Conservation (phyloP, 352 stramenopile species). For the Globisporangium rhizosaccharum region DNA sequence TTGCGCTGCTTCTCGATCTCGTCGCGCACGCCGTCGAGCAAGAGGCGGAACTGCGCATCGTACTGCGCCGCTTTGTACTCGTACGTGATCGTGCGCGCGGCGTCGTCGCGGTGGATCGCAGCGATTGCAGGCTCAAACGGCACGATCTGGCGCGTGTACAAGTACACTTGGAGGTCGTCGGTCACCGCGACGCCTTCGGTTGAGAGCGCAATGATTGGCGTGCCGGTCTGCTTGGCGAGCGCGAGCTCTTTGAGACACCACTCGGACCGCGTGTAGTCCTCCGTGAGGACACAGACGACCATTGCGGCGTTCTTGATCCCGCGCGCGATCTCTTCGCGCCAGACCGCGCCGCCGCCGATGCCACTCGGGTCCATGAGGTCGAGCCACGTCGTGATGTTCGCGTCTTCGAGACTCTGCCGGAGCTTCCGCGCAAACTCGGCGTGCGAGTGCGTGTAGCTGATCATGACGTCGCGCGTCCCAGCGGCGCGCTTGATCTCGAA, state of each 20-base stretch:
- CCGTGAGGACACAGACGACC: slow-evolving; percentile 66
- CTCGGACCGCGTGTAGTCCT: slow-evolving; percentile 54
- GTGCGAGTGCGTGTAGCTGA: slow-evolving; percentile 84
- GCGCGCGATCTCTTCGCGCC: slow-evolving; percentile 76
- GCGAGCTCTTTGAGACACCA: slow-evolving; percentile 35
- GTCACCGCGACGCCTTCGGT: slow-evolving; percentile 48
- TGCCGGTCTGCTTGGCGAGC: slow-evolving; percentile 62
- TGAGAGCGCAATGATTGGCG: slow-evolving; percentile 63
- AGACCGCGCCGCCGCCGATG: slow-evolving; percentile 75
- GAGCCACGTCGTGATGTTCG: slow-evolving; percentile 74
- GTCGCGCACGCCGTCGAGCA: slow-evolving; percentile 76
- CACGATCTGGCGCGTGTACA: slow-evolving; percentile 81
- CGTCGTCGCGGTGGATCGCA: slow-evolving; percentile 43
- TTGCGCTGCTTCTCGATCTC: slow-evolving; percentile 80
- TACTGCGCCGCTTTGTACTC: slow-evolving; percentile 62
- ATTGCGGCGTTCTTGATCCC: slow-evolving; percentile 72
- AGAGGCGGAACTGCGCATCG: slow-evolving; percentile 64
- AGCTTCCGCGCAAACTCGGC: slow-evolving; percentile 67
- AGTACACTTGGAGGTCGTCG: slow-evolving; percentile 80
- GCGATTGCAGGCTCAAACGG: slow-evolving; percentile 71
- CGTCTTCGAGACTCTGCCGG: slow-evolving; percentile 60
- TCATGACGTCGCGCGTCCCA: slow-evolving; percentile 82
- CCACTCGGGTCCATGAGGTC: slow-evolving; percentile 77
- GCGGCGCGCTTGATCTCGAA: slow-evolving; percentile 79
- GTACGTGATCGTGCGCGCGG: slow-evolving; percentile 49